A percentile compares a stretch with the other conserved stretches of the same genome.
Conservation (phyloP, 371 early-diverging fungal genomes). For the Actinomucor elegans region DNA sequence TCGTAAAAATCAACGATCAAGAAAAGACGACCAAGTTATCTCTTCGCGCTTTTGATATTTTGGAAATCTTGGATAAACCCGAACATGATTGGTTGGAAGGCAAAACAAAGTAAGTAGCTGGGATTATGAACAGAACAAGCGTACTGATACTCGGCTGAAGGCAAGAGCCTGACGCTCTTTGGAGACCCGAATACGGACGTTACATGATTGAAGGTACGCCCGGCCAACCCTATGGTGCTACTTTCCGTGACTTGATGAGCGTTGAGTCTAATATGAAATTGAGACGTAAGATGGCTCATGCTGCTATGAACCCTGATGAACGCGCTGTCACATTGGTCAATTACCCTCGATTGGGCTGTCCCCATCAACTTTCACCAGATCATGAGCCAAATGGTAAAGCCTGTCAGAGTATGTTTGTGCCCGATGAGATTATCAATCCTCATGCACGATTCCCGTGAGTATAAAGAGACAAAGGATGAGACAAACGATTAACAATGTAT, state of each 20-base stretch:
- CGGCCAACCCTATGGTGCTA: slow-evolving; percentile 88
- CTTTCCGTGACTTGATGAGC: slow-evolving; percentile 74
- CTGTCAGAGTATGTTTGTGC: slow-evolving; percentile 86
- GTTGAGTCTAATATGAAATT: slow-evolving; percentile 92
- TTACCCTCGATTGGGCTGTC: slow-evolving; percentile 89
- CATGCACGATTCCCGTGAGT: slow-evolving; percentile 92
- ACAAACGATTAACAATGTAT: too few relatives aligned
- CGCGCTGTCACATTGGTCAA: slow-evolving; percentile 79
- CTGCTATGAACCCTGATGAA: slow-evolving; percentile 72
- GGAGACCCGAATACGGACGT: slow-evolving; percentile 96
- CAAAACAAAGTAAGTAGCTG: slow-evolving; percentile 28
- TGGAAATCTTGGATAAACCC: slow-evolving; percentile 72
- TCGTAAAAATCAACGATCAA: slow-evolving; percentile 79
- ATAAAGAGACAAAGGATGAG: too few relatives aligned
- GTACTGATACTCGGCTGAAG: too few relatives aligned
- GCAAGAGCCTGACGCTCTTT: slow-evolving; percentile 64
- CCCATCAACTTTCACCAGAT: slow-evolving; percentile 72
- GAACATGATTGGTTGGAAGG: slow-evolving; percentile 63
- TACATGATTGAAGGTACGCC: slow-evolving; percentile 97
- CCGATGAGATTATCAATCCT: slow-evolving; percentile 92
- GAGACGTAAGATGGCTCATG: slow-evolving; percentile 72
- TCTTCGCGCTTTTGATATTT: slow-evolving; percentile 82
- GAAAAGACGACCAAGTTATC: slow-evolving; percentile 73
- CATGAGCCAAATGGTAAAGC: slow-evolving; percentile 68
- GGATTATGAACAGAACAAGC: not conserved